phyloP scores from a whole-genome alignment of 768 basidiomycete genomes.

The Pleurotus salmoneostramineus region DNA sequence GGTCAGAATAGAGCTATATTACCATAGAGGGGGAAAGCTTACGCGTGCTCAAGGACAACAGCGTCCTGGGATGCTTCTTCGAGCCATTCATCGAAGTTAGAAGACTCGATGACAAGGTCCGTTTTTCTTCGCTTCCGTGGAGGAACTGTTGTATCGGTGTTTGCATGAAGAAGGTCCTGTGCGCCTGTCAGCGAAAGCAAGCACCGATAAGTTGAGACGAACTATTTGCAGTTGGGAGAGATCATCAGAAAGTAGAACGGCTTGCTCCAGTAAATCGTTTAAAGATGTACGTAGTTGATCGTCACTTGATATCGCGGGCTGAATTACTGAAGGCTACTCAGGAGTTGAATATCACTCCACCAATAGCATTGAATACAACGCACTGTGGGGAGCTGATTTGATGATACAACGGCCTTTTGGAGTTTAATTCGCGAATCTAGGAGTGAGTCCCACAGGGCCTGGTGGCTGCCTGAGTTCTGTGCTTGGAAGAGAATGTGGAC shows the following conservation, averaged over 20 bases:
- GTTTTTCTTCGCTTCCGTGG: constrained; percentile 56
- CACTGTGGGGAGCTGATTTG: constrained; percentile 66
- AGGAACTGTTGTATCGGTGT: constrained; percentile 44
- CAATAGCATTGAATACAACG: constrained; percentile 18
- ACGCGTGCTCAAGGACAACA: constrained; percentile 50
- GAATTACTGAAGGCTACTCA: constrained; percentile 29
- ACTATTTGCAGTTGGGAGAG: constrained; percentile 70
- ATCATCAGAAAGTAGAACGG: constrained; percentile 58
- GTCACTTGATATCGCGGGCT: constrained; percentile 27
- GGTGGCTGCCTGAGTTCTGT: not conserved
- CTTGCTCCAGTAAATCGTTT: constrained; percentile 55
- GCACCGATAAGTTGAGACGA: constrained; percentile 8
- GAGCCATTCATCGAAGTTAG: constrained; percentile 33
- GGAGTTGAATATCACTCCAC: constrained; percentile 8
- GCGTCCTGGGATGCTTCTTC: constrained; percentile 36
- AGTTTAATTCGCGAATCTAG: constrained; percentile 89
- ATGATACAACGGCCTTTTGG: constrained; percentile 71
- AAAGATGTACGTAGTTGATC: constrained; percentile 41
- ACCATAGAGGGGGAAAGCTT: constrained; percentile 19
- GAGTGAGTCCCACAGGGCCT: constrained; percentile 85
- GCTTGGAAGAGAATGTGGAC: not conserved
- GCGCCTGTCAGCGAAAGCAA: not conserved
- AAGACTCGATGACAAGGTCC: constrained; percentile 19
- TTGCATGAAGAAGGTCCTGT: constrained; percentile 42
- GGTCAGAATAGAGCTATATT: not conserved